Evolutionary conservation across 108 stramenopile genomes (phyloP), one percentile per base, ranked within the genome.

Genomic region (Parietichytrium sp.): DNA sequence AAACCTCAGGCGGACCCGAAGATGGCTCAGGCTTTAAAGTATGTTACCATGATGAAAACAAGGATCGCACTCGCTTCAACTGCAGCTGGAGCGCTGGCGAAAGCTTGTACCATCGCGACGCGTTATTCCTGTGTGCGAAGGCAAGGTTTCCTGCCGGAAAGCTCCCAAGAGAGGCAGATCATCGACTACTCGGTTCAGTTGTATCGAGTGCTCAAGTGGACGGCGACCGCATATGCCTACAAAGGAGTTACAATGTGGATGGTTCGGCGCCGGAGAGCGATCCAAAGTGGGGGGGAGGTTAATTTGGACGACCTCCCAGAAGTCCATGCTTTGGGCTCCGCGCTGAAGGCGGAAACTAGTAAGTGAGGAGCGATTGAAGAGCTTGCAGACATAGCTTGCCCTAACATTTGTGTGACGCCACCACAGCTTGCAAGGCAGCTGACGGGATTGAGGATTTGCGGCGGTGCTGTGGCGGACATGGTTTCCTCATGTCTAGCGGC

Each of bases 391-490:
- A n/a, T n/a, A n/a, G n/a, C n/a, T n/a, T n/a, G n/a, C n/a, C n/a
- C n/a, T n/a, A n/a, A n/a, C n/a, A n/a, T n/a, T n/a, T n/a, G n/a
- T n/a, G n/a, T n/a, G n/a, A n/a, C n/a, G n/a, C n/a, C n/a, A n/a
- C n/a, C n/a, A n/a, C n/a, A n/a, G n/a, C n/a, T n/a, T n/a, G n/a
- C n/a, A n/a, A n/a, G n/a, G 61, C 61, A 23, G 61, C 61, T 13
- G 61, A 72, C 20, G 61, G 61, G 38, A 72, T 72, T 27, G 61
- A 72, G 20, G 61, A 72, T 42, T 25, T 72, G 42, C 61, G 61
- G 29, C 61, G 61, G 7, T 72, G 61, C 42, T 72, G 61, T 25
- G 61, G 61, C 13, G 61, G 61, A 6, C 61, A 72, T 25, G 61
- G 61, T 6, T 72, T 72, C 20, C 61, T 72, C 2, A 72, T 72